Percentiles rank a stretch among this genome's conserved stretches.
phyloP scores from a whole-genome alignment of 1,284 basidiomycete genomes.

The Rhodotorula glutinis region DNA sequence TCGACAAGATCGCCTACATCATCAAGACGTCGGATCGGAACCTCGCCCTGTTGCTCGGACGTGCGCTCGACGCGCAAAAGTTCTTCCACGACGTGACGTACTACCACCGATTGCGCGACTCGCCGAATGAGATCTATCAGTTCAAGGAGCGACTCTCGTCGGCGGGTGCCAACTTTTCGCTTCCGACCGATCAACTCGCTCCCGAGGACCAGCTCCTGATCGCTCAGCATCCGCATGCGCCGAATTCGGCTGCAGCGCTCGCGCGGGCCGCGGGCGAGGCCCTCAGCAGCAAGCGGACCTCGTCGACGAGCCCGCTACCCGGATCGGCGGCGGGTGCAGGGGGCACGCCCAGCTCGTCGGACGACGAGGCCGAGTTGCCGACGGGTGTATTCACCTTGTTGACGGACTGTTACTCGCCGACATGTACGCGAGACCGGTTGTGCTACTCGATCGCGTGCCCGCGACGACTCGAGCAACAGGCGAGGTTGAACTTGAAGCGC shows the following conservation, averaged over 20 bases:
- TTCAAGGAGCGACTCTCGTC: slow-evolving; percentile 57
- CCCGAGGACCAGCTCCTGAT: not conserved
- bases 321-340: slow-evolving; percentile 39
- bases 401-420: slow-evolving; percentile 97
- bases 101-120: slow-evolving; percentile 91
- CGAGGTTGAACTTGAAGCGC: slow-evolving; percentile 81
- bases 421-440: slow-evolving; percentile 84
- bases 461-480: slow-evolving; percentile 87
- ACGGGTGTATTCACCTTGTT: slow-evolving; percentile 95
- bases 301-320: slow-evolving; percentile 39
- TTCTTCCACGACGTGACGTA: slow-evolving; percentile 99
- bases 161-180: slow-evolving; percentile 10
- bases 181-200: slow-evolving; percentile 3
- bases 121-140: slow-evolving; percentile 84
- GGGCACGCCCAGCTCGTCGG: not conserved
- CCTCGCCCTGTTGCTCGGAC: slow-evolving; percentile 85
- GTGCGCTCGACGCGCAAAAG: slow-evolving; percentile 95
- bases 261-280: slow-evolving; percentile 10
- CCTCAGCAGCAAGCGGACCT: not conserved
- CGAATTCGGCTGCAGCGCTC: slow-evolving; percentile 12
- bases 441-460: slow-evolving; percentile 99
- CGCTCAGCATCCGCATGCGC: slow-evolving; percentile 24
- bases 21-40: slow-evolving; percentile 98
- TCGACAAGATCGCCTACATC: slow-evolving; percentile 93
- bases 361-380: slow-evolving; percentile 66